These are phyloP conservation scores for Euphorbia schlechtendalii DNA, from an alignment of 441 rosid species.

Conservation along the genomic window DNA sequence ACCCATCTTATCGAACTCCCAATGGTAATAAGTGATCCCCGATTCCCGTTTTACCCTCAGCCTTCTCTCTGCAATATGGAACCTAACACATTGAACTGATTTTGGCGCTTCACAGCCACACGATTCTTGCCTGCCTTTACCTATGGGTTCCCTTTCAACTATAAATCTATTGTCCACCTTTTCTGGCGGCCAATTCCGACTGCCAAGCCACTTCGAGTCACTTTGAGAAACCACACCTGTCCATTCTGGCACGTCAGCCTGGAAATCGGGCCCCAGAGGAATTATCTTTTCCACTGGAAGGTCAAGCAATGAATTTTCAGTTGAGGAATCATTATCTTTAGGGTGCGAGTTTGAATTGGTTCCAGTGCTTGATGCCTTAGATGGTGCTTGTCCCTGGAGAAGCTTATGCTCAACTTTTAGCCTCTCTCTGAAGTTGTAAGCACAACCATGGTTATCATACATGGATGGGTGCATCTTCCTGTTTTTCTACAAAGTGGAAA, in stretches of 20 bases:
- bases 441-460: conserved; percentile 67
- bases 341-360: conserved; percentile 12
- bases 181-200: conserved; percentile 59
- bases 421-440: conserved; percentile 78
- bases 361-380: conserved; percentile 22
- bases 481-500: conserved; percentile 41
- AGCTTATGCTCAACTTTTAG: conserved; percentile 30
- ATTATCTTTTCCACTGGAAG: conserved; percentile 30
- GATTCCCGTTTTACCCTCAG: conserved; percentile 55
- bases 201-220: conserved; percentile 74
- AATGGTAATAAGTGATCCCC: conserved; percentile 51
- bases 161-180: conserved; percentile 25
- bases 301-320: conserved; percentile 31
- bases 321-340: background rate
- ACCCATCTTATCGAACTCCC: conserved; percentile 71
- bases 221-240: conserved; percentile 41
- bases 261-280: conserved; percentile 58
- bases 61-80: conserved; percentile 53
- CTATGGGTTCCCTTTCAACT: conserved; percentile 78
- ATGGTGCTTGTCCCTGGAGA: conserved; percentile 15
- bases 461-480: conserved; percentile 74
- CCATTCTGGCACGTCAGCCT: conserved; percentile 75
- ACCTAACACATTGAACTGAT: conserved; percentile 64
- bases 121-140: conserved; percentile 71
- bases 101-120: conserved; percentile 62